Evolutionary conservation across 1,284 basidiomycete species (phyloP), one percentile per base, ranked within the genome.

Genomic region (Pulchroboletus neoregius): DNA sequence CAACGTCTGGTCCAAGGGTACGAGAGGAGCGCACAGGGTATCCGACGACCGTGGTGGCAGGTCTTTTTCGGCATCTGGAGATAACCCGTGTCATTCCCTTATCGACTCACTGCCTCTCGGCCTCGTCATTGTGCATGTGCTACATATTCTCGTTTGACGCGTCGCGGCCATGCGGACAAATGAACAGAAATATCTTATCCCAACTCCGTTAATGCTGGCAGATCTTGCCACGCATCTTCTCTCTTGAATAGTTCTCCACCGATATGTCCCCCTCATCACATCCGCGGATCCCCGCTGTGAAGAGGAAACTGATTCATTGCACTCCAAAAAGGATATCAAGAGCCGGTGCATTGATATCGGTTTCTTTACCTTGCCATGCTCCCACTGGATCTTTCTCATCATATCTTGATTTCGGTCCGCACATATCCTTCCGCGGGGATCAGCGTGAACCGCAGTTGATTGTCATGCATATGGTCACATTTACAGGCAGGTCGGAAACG

Each of bases 31-130:
- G 76, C 79, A 3, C 71, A 80, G 58, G 86, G 86, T n/a, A 84
- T 87, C 41, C 74, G 74, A 18, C 71, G 87, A 37, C 84, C 86
- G 3, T 82, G 82, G 82, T 90, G 86, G 86, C 87, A 89, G 64
- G 69, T 84, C 33, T 85, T 89, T 66, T 82, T 89, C 55, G 77
- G 78, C 34, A 72, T 88, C 48, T 87, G 84, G 84, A 54, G 49
- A 52, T 87, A 74, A 67, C 43, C 27, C 15, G 20, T 3, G 20
- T 20, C 20, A 20, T 20, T 20, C n/a, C n/a, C n/a, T n/a, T n/a
- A n/a, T n/a, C n/a, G n/a, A n/a, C n/a, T 33, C 33, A 16, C 37
- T 26, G 11, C 6, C 12, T 10, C n/a, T 37, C 13, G 15, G 12
- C 24, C 24, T 13, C n/a, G 20, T n/a, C 42, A n/a, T 30, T 26